phyloP scores from a whole-genome alignment of 2,329 filamentous ascomycete genomes.

The Macrophomina tecta region DNA sequence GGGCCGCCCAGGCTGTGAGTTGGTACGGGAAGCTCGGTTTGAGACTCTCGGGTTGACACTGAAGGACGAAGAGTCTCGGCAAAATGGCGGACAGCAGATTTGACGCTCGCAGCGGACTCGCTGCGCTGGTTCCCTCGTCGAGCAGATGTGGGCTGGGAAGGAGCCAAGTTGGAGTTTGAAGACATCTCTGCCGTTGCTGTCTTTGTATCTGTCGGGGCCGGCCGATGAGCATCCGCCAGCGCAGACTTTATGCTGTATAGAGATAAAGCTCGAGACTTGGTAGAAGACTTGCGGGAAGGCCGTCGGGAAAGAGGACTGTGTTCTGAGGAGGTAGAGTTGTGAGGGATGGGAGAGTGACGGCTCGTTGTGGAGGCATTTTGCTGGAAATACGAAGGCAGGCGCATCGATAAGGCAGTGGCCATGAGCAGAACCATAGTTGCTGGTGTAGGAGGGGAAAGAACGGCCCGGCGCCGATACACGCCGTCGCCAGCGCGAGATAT shows the following conservation, averaged over 20 bases:
- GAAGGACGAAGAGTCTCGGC: conserved; percentile 16
- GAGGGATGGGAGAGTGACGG: neutral
- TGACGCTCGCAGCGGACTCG: conserved; percentile 12
- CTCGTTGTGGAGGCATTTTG: neutral
- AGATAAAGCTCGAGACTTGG: conserved; percentile 12
- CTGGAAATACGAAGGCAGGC: conserved; percentile 3
- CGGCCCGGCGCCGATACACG: neutral
- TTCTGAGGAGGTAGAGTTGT: neutral
- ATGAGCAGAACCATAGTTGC: conserved; percentile 10
- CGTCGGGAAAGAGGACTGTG: neutral
- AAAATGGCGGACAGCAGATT: conserved; percentile 8
- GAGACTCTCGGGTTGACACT: conserved; percentile 19
- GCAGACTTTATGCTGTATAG: conserved; percentile 20
- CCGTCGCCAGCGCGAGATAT: neutral
- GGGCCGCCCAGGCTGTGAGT: conserved; percentile 5
- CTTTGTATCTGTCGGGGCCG: neutral
- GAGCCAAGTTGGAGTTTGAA: neutral
- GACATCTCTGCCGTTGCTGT: conserved; percentile 16
- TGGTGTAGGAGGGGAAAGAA: neutral
- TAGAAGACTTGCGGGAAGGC: conserved; percentile 3
- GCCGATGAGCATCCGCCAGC: conserved; percentile 11
- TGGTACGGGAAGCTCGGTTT: conserved; percentile 20
- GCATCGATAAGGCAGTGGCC: conserved; percentile 4
- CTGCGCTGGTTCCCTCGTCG: conserved; percentile 1
- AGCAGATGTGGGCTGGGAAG: conserved; percentile 5